These are phyloP conservation scores for Alloascoidea hylecoeti DNA, from an alignment of 805 yeast genomes.

Conservation along the genomic window DNA sequence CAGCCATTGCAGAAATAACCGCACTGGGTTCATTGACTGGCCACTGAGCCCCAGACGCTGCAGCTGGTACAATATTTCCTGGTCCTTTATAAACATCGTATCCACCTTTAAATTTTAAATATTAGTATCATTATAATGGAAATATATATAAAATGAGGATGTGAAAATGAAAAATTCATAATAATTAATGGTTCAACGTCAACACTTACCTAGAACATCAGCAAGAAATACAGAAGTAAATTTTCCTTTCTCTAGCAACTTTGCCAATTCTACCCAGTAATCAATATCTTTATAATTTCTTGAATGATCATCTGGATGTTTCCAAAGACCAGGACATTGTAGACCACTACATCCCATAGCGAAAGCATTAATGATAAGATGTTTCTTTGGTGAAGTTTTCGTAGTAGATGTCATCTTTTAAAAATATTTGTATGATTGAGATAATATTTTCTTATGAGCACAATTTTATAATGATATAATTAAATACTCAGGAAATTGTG, in stretches of 20 bases:
- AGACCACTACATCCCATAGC: constrained; percentile 17
- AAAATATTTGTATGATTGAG: no score
- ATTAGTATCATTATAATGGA: no score
- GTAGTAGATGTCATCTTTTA: no score
- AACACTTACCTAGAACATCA: constrained; percentile 26
- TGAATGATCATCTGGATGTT: constrained; percentile 22
- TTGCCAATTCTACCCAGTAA: constrained; percentile 24
- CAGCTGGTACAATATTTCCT: constrained; percentile 20
- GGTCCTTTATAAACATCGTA: constrained; percentile 29
- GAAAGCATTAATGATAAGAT: constrained; percentile 23
- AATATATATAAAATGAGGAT: no score
- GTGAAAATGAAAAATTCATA: no score
- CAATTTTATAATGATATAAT: no score
- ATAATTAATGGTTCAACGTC: no score
- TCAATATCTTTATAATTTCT: constrained; percentile 14
- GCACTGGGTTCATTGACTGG: constrained; percentile 26
- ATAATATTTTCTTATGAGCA: no score
- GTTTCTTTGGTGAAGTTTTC: no score
- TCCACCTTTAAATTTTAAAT: no score
- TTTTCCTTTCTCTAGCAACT: constrained; percentile 21
- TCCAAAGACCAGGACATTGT: constrained; percentile 21
- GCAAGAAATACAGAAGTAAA: constrained; percentile 25
- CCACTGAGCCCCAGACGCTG: constrained; percentile 17
- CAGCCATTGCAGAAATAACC: constrained; percentile 25
- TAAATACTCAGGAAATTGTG: no score